Conservation (phyloP, 805 yeast genomes). For the Lachancea quebecensis region DNA sequence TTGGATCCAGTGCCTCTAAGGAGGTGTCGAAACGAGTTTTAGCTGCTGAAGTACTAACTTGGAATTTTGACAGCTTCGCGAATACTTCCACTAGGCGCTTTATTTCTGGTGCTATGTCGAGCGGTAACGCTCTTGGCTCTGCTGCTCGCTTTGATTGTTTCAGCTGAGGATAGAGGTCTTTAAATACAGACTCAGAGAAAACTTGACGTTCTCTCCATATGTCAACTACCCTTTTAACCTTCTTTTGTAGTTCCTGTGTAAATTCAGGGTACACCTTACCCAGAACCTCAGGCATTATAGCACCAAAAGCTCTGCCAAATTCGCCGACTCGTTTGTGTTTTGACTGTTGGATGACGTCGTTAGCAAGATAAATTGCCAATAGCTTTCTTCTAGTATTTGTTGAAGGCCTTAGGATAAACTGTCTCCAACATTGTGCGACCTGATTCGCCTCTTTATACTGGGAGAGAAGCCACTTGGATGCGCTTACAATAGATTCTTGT, state of each 20-base stretch:
- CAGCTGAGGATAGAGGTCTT: slow-evolving; percentile 24
- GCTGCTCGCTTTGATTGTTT: slow-evolving; percentile 9
- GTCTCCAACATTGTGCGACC: slow-evolving; percentile 24
- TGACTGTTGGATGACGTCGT: slow-evolving; percentile 31
- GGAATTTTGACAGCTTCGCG: slow-evolving; percentile 16
- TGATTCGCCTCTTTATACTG: slow-evolving; percentile 23
- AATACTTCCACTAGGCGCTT: slow-evolving; percentile 24
- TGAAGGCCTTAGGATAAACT: slow-evolving; percentile 18
- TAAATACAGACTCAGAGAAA: slow-evolving; percentile 33
- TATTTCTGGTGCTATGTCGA: slow-evolving; percentile 29
- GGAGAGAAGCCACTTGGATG: slow-evolving; percentile 30
- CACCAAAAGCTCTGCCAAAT: slow-evolving; percentile 25
- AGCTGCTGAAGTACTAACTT: slow-evolving; percentile 22
- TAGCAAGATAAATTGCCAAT: slow-evolving; percentile 26
- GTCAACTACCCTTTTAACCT: slow-evolving; percentile 48
- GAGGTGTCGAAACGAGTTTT: slow-evolving; percentile 26
- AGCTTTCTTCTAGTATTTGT: slow-evolving; percentile 27
- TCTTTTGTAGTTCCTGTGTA: slow-evolving; percentile 41
- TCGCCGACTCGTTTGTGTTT: slow-evolving; percentile 26
- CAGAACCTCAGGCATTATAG: slow-evolving; percentile 30
- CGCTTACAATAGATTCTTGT: slow-evolving; percentile 29
- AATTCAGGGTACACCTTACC: slow-evolving; percentile 31
- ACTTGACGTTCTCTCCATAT: slow-evolving; percentile 65
- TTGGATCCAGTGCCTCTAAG: slow-evolving; percentile 21
- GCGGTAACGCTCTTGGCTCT: slow-evolving; percentile 10